A percentile compares a stretch with the other conserved stretches of the same genome.
Evolutionary conservation across 2,329 filamentous ascomycete genomes (phyloP).

Genomic region (Amesomyces nigricolor): DNA sequence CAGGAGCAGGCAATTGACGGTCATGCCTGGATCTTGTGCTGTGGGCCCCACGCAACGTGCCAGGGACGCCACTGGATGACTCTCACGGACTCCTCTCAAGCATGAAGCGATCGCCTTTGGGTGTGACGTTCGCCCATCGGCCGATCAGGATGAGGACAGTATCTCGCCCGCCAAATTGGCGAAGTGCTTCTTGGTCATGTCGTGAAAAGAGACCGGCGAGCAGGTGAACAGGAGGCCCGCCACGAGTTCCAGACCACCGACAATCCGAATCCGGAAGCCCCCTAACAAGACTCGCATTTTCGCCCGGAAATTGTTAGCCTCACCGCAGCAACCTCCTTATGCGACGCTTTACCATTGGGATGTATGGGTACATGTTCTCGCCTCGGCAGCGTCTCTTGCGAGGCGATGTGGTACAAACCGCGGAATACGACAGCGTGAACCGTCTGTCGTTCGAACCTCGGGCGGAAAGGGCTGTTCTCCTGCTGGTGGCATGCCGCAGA

Average conservation of each 20-base stretch:
- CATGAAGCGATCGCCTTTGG: background rate
- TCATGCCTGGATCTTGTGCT: no score
- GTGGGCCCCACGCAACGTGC: no score
- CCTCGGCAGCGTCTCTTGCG: background rate
- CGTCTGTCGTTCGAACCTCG: conserved; percentile 5
- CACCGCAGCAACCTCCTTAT: background rate
- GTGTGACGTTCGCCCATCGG: no score
- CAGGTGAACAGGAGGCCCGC: background rate
- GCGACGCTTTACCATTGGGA: background rate
- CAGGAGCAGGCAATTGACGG: no score
- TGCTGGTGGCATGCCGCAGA: background rate
- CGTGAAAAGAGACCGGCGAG: background rate
- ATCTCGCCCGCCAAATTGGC: no score
- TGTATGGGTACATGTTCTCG: background rate
- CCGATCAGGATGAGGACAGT: no score
- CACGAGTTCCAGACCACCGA: background rate
- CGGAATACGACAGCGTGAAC: background rate
- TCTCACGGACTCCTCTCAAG: background rate
- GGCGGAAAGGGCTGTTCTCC: background rate
- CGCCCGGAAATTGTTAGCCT: conserved; percentile 5
- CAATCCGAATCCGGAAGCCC: background rate
- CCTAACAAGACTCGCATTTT: background rate
- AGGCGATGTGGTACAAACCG: background rate
- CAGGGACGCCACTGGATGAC: no score
- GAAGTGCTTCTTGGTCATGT: background rate